Evolutionary conservation across 345 rosid genomes (phyloP).

Genomic region (Populus pruinosa): DNA sequence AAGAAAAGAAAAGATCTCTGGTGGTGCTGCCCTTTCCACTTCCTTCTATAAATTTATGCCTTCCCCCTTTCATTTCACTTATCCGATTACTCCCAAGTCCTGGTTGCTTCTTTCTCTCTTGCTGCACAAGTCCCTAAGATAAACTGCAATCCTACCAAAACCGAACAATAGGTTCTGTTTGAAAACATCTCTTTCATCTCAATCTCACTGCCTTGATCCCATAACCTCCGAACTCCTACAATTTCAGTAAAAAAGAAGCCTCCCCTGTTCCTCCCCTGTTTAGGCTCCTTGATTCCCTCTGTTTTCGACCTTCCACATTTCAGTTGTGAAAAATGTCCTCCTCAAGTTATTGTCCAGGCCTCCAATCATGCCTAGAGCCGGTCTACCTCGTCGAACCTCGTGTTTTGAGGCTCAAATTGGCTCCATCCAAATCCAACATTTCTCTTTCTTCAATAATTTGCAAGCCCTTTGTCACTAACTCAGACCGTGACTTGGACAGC

Average conservation of each 20-base stretch:
- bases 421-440: slow-evolving; percentile 27
- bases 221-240: not conserved
- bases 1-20: not conserved
- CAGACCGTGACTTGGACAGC: slow-evolving; percentile 10
- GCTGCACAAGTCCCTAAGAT: not conserved
- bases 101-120: not conserved
- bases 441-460: not conserved
- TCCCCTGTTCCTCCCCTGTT: not conserved
- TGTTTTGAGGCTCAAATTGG: slow-evolving; percentile 35
- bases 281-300: slow-evolving; percentile 2
- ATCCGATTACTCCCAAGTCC: not conserved
- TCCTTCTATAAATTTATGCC: slow-evolving; percentile 37
- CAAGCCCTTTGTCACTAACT: not conserved
- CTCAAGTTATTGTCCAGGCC: slow-evolving; percentile 43
- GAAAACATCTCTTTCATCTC: not conserved
- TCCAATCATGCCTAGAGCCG: slow-evolving; percentile 54
- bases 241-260: not conserved
- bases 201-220: not conserved
- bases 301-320: slow-evolving; percentile 1
- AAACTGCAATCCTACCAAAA: not conserved
- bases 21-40: not conserved
- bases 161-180: not conserved
- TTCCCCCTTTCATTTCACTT: slow-evolving; percentile 20
- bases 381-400: slow-evolving; percentile 23
- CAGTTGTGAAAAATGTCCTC: slow-evolving; percentile 33